phyloP scores from a whole-genome alignment of 495 filamentous ascomycete species.

The Talaromyces adpressus region DNA sequence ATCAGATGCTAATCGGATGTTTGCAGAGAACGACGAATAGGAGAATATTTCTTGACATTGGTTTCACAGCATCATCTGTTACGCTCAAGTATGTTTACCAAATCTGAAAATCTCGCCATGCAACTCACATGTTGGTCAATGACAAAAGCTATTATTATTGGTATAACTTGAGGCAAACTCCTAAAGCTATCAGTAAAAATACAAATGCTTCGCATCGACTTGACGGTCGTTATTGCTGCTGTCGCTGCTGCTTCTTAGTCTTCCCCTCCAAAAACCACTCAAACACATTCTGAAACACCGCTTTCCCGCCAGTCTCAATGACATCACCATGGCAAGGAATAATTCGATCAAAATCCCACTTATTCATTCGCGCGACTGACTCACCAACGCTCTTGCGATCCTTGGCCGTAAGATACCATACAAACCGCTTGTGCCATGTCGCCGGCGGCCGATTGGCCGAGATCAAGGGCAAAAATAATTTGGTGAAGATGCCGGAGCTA shows the following conservation, averaged over 20 bases:
- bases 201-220: background rate
- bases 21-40: background rate
- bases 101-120: background rate
- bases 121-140: background rate
- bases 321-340: slow-evolving; percentile 94
- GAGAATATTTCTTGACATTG: background rate
- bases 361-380: slow-evolving; percentile 58
- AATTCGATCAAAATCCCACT: slow-evolving; percentile 82
- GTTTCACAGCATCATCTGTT: background rate
- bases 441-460: slow-evolving; percentile 51
- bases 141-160: too few relatives aligned
- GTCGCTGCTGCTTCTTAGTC: slow-evolving; percentile 16
- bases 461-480: slow-evolving; percentile 53
- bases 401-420: slow-evolving; percentile 66
- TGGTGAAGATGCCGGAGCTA: slow-evolving; percentile 53
- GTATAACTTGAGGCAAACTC: background rate
- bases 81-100: background rate
- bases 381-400: slow-evolving; percentile 63
- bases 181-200: background rate
- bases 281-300: slow-evolving; percentile 73
- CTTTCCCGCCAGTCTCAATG: slow-evolving; percentile 69
- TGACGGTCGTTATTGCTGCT: background rate
- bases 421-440: slow-evolving; percentile 69
- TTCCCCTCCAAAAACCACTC: slow-evolving; percentile 69
- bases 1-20: background rate